phyloP scores from a whole-genome alignment of 2,329 filamentous ascomycete species.

The Xylaria sp. region DNA sequence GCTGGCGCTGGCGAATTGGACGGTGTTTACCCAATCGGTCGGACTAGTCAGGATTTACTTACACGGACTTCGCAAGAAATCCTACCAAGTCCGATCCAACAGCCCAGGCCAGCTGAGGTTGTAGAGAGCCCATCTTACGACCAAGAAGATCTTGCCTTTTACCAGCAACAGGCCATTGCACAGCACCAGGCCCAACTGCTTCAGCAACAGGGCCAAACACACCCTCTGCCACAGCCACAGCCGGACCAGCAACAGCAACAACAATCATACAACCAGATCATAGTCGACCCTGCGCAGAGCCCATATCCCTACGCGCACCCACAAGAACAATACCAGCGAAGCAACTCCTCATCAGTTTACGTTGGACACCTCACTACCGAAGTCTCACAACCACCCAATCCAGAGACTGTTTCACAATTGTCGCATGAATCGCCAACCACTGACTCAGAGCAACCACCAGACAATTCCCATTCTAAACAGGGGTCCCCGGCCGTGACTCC shows the following conservation, averaged over 20 bases:
- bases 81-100: constrained; percentile 59
- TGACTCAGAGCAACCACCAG: constrained; percentile 59
- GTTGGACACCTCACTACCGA: constrained; percentile 47
- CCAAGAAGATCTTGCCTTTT: constrained; percentile 57
- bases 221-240: constrained; percentile 33
- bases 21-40: constrained; percentile 52
- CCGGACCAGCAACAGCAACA: constrained; percentile 54
- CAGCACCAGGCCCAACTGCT: constrained; percentile 42
- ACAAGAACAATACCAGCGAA: constrained; percentile 49
- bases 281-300: constrained; percentile 55
- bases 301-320: constrained; percentile 51
- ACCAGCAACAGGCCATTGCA: constrained; percentile 53
- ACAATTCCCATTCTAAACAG: constrained; percentile 57
- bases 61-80: constrained; percentile 56
- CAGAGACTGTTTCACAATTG: constrained; percentile 70
- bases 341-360: constrained; percentile 46
- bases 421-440: constrained; percentile 69
- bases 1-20: constrained; percentile 57
- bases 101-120: constrained; percentile 59
- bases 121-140: constrained; percentile 59
- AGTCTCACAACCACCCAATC: constrained; percentile 58
- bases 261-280: constrained; percentile 52
- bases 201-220: constrained; percentile 37
- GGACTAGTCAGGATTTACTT: constrained; percentile 55
- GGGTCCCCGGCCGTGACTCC: constrained; percentile 56